Percentiles rank a stretch among this genome's conserved stretches.
Evolutionary conservation across 768 basidiomycete species (phyloP).

Genomic region (Kwoniella europaea): DNA sequence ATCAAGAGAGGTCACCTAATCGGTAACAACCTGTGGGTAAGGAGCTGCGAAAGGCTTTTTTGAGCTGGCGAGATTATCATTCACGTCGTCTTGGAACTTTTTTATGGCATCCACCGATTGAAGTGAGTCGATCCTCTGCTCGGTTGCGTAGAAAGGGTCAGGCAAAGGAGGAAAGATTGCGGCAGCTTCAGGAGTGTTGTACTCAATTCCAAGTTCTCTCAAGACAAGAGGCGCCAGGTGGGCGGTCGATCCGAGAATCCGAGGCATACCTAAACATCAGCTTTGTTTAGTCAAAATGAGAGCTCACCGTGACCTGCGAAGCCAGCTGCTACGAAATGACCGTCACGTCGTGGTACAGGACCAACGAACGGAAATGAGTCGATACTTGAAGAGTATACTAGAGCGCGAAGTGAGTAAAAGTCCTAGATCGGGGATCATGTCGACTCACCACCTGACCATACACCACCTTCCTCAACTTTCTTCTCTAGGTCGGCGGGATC

Average conservation of each 20-base stretch:
- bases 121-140: conserved; percentile 19
- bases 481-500: conserved; percentile 21
- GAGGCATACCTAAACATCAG: conserved; percentile 30
- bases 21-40: conserved; percentile 6
- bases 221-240: conserved; percentile 23
- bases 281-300: not conserved
- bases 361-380: conserved; percentile 37
- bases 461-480: conserved; percentile 30
- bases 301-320: conserved; percentile 38
- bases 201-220: not conserved
- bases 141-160: conserved; percentile 21
- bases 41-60: conserved; percentile 25
- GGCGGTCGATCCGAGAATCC: conserved; percentile 32
- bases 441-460: conserved; percentile 41
- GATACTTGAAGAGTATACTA: conserved; percentile 27
- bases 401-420: not conserved
- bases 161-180: conserved; percentile 25
- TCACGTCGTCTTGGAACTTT: conserved; percentile 10
- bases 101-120: conserved; percentile 14
- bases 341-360: conserved; percentile 21
- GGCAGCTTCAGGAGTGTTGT: not conserved
- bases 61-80: conserved; percentile 4
- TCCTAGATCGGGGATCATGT: not conserved
- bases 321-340: conserved; percentile 34
- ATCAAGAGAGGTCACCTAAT: not conserved